Evolutionary conservation across 1,139 yeast genomes (phyloP).

Genomic region (Kluyveromyces marxianus): DNA sequence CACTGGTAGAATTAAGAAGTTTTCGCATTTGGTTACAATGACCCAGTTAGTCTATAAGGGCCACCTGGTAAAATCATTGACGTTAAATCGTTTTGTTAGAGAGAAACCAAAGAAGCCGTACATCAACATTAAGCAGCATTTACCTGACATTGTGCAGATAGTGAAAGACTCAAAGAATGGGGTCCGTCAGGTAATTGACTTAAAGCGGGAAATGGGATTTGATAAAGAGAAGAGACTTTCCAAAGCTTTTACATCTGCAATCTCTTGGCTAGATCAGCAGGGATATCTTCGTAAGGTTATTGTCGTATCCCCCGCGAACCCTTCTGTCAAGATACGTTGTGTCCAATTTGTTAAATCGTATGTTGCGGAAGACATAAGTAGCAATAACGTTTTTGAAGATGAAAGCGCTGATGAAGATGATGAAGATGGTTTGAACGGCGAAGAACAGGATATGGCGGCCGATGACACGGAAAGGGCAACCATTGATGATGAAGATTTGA

Average conservation of each 20-base stretch:
- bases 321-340: slow-evolving; percentile 45
- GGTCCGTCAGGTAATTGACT: slow-evolving; percentile 57
- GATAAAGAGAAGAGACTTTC: slow-evolving; percentile 39
- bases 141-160: slow-evolving; percentile 43
- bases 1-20: slow-evolving; percentile 50
- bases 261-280: slow-evolving; percentile 42
- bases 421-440: slow-evolving; percentile 30
- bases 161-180: slow-evolving; percentile 61
- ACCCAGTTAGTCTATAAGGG: slow-evolving; percentile 36
- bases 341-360: slow-evolving; percentile 51
- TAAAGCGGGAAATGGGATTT: slow-evolving; percentile 54
- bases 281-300: slow-evolving; percentile 53
- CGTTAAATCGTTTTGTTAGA: slow-evolving; percentile 38
- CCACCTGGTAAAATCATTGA: slow-evolving; percentile 44
- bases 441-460: slow-evolving; percentile 27
- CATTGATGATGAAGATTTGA: slow-evolving; percentile 25
- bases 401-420: slow-evolving; percentile 30
- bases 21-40: slow-evolving; percentile 43
- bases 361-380: slow-evolving; percentile 21
- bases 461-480: slow-evolving; percentile 12
- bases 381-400: slow-evolving; percentile 24
- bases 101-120: slow-evolving; percentile 23
- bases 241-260: slow-evolving; percentile 46
- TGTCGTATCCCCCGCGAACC: slow-evolving; percentile 45
- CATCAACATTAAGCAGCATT: slow-evolving; percentile 33